Base-by-base conservation (phyloP, 768 basidiomycete species). In the Daedaleopsis sinensis region DNA sequence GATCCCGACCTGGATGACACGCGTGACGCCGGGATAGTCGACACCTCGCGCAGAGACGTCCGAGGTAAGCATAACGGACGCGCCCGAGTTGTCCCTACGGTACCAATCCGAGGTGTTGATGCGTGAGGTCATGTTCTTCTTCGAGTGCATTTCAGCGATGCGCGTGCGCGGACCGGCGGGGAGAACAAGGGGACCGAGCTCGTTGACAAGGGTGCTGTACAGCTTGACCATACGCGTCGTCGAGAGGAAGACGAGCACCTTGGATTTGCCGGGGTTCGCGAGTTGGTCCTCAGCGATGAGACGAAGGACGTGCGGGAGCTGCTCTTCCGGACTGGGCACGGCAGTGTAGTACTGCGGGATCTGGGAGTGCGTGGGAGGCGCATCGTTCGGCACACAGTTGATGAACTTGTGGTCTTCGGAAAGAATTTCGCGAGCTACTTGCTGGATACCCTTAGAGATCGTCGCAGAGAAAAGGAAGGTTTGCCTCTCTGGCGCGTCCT, bases 401-500 rank as follows among this genome's bases (percentile, higher is more conserved):
- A 97, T 84, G 74, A 87, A 91, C 46, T 72, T 70, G 73, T 93
- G 86, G 59, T 87, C 82, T 36, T 75, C 74, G 23, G 85, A 77
- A 13, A 96, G 76, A 21, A 84, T 79, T 19, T 78, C 73, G 4
- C 80, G 77, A 0, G 93, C 90, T 58, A 96, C 79, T 68, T 90
- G 83, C 46, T 84, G 85, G 63, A 97, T 89, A 4, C 81, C 80
- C 4, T 73, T 78, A 0, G 91, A 88, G 38, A 96, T 86, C 2
- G 94, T 96, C 23, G 95, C 94, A 15, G 91, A 93, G 76, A 96
- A 95, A 58, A 98, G 79, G 77, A 96, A 89, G 0, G 94, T 96
- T 70, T 96, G 94, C n/a, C 94, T 86, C 55, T 84, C 71, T 0
- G 88, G 84, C 1, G 76, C 67, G 19, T 77, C 76, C 9, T 90